Base-by-base conservation (phyloP, 257 asterid species). In the Ocimum tenuiflorum region DNA sequence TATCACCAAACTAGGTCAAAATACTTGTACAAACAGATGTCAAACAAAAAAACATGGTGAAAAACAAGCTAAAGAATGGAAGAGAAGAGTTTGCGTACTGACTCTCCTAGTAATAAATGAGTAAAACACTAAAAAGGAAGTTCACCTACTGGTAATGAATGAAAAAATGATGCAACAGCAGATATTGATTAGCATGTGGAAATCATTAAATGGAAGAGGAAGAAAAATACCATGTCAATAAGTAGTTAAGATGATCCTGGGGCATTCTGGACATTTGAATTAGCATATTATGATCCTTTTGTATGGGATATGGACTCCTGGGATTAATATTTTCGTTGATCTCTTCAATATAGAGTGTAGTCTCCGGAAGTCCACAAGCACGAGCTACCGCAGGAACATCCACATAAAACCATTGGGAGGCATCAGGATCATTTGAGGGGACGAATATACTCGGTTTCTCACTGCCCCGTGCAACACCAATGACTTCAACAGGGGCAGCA, bases 401-500 rank as follows among this genome's bases (percentile, higher is more conserved):
- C 75, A 92, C 94, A 60, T 81, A 92, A 72, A 92, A 89, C 99
- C 97, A 92, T 79, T 92, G 99, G 68, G 68, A 70, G 63, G 84
- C 82, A 60, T 73, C 65, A 12, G 94, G 94, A 75, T 89, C 99
- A 70, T 92, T 92, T 63, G 88, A 95, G 12, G 99, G 97, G 74
- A 89, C 99, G 79, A 89, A 92, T 84, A 89, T 78, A 74, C 94
- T 87, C 11, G 99, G 97, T 60, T 84, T 92, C 83, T 92, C 99
- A 63, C 97, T 89, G 24, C 86, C 90, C 47, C 97, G 89, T 68
- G 82, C 65, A 49, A 92, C 97, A 61, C 99, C 96, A 68, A 68
- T 71, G 48, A 89, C 90, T 70, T 87, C 86, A 19, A 80, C 80
- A 18, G 88, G 77, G 74, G 22, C 67, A 55, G 65, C 54, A 27